Conservation (phyloP, 2,329 filamentous ascomycete genomes). For the Tolypocladium nubicola region DNA sequence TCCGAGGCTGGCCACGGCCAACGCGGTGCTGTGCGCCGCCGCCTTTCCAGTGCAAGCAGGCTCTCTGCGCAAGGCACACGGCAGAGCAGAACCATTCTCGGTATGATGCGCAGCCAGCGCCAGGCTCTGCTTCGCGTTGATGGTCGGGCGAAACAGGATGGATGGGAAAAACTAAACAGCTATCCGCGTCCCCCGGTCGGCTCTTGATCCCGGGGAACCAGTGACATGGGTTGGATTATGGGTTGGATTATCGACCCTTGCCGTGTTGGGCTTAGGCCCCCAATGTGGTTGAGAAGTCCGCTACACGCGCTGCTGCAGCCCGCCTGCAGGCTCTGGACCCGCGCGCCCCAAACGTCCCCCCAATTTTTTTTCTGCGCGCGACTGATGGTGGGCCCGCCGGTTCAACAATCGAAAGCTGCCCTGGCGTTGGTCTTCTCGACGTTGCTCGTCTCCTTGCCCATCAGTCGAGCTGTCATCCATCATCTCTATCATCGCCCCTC, state of each 20-base stretch:
- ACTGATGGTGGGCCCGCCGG: slow-evolving; percentile 20
- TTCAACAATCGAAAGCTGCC: slow-evolving; percentile 23
- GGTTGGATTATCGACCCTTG: background rate
- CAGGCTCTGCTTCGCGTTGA: background rate
- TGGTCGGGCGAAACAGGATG: background rate
- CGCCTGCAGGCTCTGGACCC: background rate
- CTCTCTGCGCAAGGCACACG: background rate
- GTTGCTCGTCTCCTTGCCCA: slow-evolving; percentile 7
- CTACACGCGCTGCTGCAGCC: background rate
- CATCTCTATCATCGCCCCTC: background rate
- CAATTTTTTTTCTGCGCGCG: slow-evolving; percentile 22
- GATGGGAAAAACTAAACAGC: background rate
- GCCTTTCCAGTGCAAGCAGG: background rate
- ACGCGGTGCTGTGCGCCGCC: background rate
- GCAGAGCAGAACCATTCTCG: background rate
- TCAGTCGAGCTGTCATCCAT: background rate
- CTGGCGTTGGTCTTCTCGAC: slow-evolving; percentile 5
- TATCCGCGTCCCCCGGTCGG: background rate
- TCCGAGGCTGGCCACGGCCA: background rate
- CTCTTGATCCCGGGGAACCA: background rate
- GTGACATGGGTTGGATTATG: background rate
- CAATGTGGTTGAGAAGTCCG: slow-evolving; percentile 13
- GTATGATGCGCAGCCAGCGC: background rate
- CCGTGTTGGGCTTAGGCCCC: slow-evolving; percentile 6
- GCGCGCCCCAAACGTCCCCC: slow-evolving; percentile 17